Evolutionary conservation across 1,284 basidiomycete genomes (phyloP), one percentile per base, ranked within the genome.

Genomic region (Mycena citricolor): DNA sequence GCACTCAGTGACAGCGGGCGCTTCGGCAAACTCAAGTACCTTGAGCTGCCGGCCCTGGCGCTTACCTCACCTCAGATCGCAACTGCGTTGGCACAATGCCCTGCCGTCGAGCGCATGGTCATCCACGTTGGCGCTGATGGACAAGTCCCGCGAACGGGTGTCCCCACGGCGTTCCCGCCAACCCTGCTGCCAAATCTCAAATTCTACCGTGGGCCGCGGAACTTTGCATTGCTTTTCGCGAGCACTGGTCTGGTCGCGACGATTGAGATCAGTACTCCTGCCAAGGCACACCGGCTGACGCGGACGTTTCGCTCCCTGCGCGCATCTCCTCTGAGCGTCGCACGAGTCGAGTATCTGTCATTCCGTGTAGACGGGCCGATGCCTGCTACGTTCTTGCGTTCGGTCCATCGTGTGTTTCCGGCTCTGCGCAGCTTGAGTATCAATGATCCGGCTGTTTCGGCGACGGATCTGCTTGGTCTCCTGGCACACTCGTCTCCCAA

Each of bases 61-160:
- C 44, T 49, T 19, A 40, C 50, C 10, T 55, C 57, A 23, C 47
- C 56, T 6, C 25, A 45, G 17, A 58, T 64, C 33, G 24, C 59
- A 13, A 22, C 44, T 21, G 57, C 63, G 2, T 53, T 66, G 13
- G 42, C 55, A 22, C 56, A 57, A 13, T 62, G 57, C 40, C 58
- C 61, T 4, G 42, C 42, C 11, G 53, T 68, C 28, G 54, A 61
- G 46, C 46, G 51, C 2, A 38, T 52, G n/a, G 46, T 39, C 12
- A 32, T 49, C 2, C 51, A 42, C 8, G 29, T 32, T 30, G 36
- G 35, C 11, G 5, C 43, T 3, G 37, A 41, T 3, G 34, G 30
- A 19, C 14, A 14, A 13, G 8, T 49, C 12, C 51, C 43, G 3
- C 47, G 40, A n/a, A 2, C 23, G 13, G 32, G 36, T 22, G 31